Percentiles rank a stretch among this genome's conserved stretches.
These are phyloP conservation scores for Friedmanniomyces simplex DNA, from an alignment of 495 filamentous ascomycete genomes.

Conservation along the genomic window DNA sequence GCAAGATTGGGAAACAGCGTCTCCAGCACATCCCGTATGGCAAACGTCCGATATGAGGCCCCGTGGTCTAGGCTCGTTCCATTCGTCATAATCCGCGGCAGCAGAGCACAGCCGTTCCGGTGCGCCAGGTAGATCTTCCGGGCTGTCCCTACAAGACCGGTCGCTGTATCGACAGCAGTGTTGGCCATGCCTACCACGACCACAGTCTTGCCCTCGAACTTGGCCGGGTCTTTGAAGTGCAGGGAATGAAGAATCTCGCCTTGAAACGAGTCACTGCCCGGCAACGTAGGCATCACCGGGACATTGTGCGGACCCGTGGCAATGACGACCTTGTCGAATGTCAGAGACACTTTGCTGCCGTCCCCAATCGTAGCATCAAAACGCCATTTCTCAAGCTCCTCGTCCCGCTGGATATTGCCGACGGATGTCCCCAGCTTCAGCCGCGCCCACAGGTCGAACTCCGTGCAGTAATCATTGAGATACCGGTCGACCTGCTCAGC, in stretches of 20 bases:
- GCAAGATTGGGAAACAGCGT: not conserved
- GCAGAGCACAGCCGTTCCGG: not conserved
- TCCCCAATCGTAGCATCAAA: not conserved
- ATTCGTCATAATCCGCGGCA: not conserved
- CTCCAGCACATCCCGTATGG: not conserved
- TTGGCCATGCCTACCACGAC: slow-evolving; percentile 3
- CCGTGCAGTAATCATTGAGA: not conserved
- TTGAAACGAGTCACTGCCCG: not conserved
- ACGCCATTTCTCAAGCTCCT: not conserved
- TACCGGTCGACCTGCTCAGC: not conserved
- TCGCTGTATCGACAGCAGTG: slow-evolving; percentile 1
- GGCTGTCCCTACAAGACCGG: not conserved
- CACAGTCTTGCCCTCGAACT: slow-evolving; percentile 6
- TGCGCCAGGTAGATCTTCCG: slow-evolving; percentile 4
- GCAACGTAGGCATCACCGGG: not conserved
- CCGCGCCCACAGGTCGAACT: not conserved
- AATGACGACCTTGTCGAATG: slow-evolving; percentile 9
- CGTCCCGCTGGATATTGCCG: not conserved
- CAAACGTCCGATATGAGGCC: not conserved
- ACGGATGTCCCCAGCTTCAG: not conserved
- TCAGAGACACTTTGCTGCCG: not conserved
- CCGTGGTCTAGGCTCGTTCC: not conserved
- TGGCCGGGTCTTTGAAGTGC: not conserved
- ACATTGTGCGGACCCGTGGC: not conserved
- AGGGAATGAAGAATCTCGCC: not conserved